Evolutionary conservation across 2,329 filamentous ascomycete genomes (phyloP), one percentile per base, ranked within the genome.

Genomic region (Periconia sp.): DNA sequence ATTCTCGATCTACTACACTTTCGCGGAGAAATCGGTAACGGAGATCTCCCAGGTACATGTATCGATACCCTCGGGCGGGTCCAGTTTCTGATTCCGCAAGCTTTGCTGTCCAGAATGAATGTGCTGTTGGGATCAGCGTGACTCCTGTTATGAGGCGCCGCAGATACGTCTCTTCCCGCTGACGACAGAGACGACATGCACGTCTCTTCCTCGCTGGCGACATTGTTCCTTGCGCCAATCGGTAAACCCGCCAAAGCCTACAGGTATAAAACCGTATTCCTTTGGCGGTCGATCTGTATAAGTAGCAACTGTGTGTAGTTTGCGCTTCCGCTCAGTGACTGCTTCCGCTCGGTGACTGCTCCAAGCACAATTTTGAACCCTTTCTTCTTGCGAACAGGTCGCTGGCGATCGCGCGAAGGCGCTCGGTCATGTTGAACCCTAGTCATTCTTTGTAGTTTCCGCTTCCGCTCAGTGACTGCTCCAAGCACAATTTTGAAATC

Each of bases 231-330:
- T 87, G 63, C 71, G 74, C 52, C 79, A 79, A 45, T 79, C 79
- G 17, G 84, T 85, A 45, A 88, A 76, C 50, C 82, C 79, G 1
- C 83, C 82, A 55, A 84, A 82, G 20, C 85, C 85, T 44, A 82
- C 79, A 19, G 82, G 80, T 47, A 87, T 79, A 62, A 85, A 86
- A 0, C 79, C 82, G 65, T 85, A 87, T 15, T 83, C 84, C 45
- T 72, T 70, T 10, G 83, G 84, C 19, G 84, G 76, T 59, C 79
- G 75, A n/a, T 76, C 72, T 54, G 79, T 76, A 60, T 83, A 84
- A 18, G 80, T 80, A 42, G 82, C 42, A 56, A 77, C 76, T 62
- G n/a, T n/a, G n/a, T n/a, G n/a, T n/a, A n/a, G n/a, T n/a, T n/a
- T n/a, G n/a, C n/a, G n/a, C n/a, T n/a, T n/a, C n/a, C n/a, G n/a